A percentile compares a stretch with the other conserved stretches of the same genome.
These are phyloP conservation scores for Termitomyces sp. DNA, from an alignment of 768 basidiomycete genomes.

Conservation along the genomic window DNA sequence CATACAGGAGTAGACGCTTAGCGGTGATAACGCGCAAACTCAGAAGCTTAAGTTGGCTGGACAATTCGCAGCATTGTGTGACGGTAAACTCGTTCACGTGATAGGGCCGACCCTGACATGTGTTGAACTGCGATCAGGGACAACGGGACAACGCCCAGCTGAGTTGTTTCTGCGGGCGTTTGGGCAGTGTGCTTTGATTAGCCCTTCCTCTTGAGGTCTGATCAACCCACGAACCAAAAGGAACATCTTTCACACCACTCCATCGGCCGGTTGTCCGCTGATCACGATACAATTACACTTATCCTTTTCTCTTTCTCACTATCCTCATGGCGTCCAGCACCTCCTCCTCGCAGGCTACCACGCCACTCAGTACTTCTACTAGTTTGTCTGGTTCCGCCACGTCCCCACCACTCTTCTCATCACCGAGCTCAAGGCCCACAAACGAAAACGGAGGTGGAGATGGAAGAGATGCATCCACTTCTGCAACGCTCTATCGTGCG, in stretches of 20 bases:
- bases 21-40: not conserved
- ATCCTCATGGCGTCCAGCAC: not conserved
- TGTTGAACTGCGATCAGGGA: not conserved
- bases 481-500: conserved; percentile 27
- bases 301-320: not conserved
- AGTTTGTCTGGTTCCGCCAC: not conserved
- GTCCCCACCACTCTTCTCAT: too few species aligned
- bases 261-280: not conserved
- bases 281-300: not conserved
- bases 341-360: not conserved
- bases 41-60: not conserved
- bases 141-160: not conserved
- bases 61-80: too few species aligned
- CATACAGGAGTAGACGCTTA: not conserved
- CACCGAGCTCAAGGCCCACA: too few species aligned
- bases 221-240: not conserved
- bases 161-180: not conserved
- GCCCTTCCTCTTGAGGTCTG: not conserved
- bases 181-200: not conserved
- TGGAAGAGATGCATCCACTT: conserved; percentile 9
- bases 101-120: not conserved
- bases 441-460: too few species aligned
- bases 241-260: not conserved
- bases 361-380: too few species aligned
- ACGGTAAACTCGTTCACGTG: too few species aligned